These are phyloP conservation scores for Epichloe sylvatica DNA, from an alignment of 2,329 filamentous ascomycete genomes.

Conservation along the genomic window DNA sequence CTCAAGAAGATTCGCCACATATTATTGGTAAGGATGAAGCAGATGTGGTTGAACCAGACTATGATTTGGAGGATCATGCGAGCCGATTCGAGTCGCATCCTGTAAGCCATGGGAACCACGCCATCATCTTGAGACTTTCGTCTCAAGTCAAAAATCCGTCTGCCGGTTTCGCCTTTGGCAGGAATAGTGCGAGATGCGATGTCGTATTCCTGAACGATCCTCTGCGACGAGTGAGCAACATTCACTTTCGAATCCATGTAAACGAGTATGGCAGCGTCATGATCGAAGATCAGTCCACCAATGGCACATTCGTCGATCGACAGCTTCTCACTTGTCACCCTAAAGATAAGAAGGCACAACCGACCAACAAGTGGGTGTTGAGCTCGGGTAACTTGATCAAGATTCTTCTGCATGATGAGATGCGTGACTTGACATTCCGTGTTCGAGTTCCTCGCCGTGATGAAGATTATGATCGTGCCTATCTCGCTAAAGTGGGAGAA, in stretches of 20 bases:
- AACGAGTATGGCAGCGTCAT: conserved; percentile 79
- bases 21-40: conserved; percentile 35
- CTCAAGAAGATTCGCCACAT: conserved; percentile 32
- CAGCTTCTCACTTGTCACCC: conserved; percentile 40
- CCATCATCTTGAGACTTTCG: conserved; percentile 71
- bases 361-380: conserved; percentile 42
- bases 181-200: conserved; percentile 60
- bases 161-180: conserved; percentile 74
- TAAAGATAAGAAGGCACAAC: conserved; percentile 18
- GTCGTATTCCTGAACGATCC: conserved; percentile 53
- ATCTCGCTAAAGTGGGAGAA: conserved; percentile 51
- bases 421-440: conserved; percentile 59
- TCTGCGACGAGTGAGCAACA: conserved; percentile 68
- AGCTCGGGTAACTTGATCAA: conserved; percentile 59
- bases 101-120: conserved; percentile 40
- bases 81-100: conserved; percentile 30
- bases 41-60: conserved; percentile 37
- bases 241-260: conserved; percentile 89
- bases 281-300: conserved; percentile 90
- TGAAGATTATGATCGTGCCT: conserved; percentile 49
- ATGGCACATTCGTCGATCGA: conserved; percentile 78
- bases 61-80: conserved; percentile 36
- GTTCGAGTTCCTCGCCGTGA: conserved; percentile 72
- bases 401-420: conserved; percentile 42
- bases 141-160: conserved; percentile 52